Base-by-base conservation (phyloP, 768 basidiomycete species). In the Erythrobasidium yunnanense region DNA sequence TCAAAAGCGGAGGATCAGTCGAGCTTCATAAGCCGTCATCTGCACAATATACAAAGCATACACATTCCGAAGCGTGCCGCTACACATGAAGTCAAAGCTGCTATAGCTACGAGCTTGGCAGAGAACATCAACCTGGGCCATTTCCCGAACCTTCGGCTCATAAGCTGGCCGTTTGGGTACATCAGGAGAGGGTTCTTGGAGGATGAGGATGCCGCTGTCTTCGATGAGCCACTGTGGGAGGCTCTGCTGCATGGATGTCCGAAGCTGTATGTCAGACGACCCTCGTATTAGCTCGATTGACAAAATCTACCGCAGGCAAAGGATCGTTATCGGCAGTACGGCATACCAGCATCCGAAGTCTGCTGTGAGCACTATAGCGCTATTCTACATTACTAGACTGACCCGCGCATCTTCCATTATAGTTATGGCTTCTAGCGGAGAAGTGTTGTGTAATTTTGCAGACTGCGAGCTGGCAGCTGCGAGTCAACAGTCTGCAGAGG, bases 201-300 rank as follows among this genome's bases (percentile, higher is more conserved):
- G 49, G 60, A 63, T 7, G 42, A 7, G 13, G 47, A 51, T 25
- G 60, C 60, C 6, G 22, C 25, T 2, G 13, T n/a, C 32, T 63
- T 63, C 25, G 60, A 63, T 33, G 60, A 63, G 32, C 60, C 60
- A 11, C 11, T 63, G 22, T 63, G 46, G n/a, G 25, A 49, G 23
- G 60, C 60, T 2, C 5, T 63, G 30, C 11, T 50, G 2, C 47
- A 51, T 4, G 20, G 4, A 2, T 50, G 42, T n/a, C 22, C 6
- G 17, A 30, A 3, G 18, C 42, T 63, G 60, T 63, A n/a, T n/a
- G 60, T 63, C 23, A n/a, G 38, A n/a, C 38, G 38, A 42, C 38
- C 38, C n/a, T n/a, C n/a, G n/a, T n/a, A n/a, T n/a, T n/a, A n/a
- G n/a, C n/a, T n/a, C n/a, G n/a, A n/a, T n/a, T n/a, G n/a, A n/a